Conservation (phyloP, 768 basidiomycete species). For the Candolleomyces aberdarensis region DNA sequence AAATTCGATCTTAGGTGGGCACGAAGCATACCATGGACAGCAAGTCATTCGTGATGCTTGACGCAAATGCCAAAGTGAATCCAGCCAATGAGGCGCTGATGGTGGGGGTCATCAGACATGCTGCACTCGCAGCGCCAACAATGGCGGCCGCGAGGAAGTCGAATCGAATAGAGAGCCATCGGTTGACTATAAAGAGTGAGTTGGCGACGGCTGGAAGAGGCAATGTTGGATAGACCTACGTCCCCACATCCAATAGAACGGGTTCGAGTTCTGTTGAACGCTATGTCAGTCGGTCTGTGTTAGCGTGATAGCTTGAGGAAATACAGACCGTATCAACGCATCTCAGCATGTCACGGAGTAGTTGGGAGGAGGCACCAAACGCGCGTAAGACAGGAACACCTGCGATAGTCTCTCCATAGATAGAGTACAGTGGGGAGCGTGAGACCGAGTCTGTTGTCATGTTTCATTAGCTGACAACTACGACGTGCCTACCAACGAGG, state of each 20-base stretch:
- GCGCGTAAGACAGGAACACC: conserved; percentile 59
- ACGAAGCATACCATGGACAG: conserved; percentile 49
- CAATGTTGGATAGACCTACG: conserved; percentile 35
- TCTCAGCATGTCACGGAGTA: conserved; percentile 78
- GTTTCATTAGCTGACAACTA: conserved; percentile 1
- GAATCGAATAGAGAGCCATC: conserved; percentile 89
- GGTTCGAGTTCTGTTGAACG: conserved; percentile 48
- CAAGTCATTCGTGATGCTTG: conserved; percentile 69
- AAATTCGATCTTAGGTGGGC: not conserved
- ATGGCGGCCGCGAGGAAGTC: conserved; percentile 73
- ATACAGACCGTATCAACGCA: conserved; percentile 73
- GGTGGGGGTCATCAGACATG: conserved; percentile 62
- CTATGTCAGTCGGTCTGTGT: not conserved
- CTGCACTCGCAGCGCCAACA: conserved; percentile 65
- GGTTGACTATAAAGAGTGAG: conserved; percentile 55
- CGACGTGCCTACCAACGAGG: not conserved
- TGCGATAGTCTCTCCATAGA: conserved; percentile 44
- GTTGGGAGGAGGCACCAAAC: conserved; percentile 86
- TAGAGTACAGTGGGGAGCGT: conserved; percentile 43
- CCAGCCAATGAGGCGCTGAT: conserved; percentile 83
- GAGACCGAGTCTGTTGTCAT: conserved; percentile 40
- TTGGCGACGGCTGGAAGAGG: not conserved
- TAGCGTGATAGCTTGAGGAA: not conserved
- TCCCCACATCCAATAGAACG: conserved; percentile 92
- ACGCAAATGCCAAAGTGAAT: conserved; percentile 83